phyloP scores from a whole-genome alignment of 306 rosid genomes.

The Argentina anserina region DNA sequence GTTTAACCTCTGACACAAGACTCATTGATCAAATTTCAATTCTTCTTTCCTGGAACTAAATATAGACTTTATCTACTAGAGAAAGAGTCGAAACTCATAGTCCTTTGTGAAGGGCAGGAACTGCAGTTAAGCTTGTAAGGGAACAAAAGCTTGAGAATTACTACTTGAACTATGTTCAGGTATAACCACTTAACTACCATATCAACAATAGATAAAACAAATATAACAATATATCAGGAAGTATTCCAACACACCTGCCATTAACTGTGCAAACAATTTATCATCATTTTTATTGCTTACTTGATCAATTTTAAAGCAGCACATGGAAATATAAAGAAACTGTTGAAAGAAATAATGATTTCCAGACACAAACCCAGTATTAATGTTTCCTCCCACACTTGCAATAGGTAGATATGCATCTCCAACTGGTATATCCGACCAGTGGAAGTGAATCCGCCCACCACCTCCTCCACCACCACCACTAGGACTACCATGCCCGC shows the following conservation, averaged over 20 bases:
- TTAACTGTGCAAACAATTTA: neutral
- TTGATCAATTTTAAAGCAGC: neutral
- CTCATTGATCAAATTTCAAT: neutral
- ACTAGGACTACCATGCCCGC: conserved; percentile 78
- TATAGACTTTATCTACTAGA: neutral
- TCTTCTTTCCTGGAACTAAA: neutral
- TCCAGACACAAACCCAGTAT: conserved; percentile 53
- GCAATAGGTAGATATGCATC: conserved; percentile 89
- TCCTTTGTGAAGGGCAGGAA: neutral
- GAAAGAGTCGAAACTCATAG: neutral
- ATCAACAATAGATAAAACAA: neutral
- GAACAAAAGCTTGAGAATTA: neutral
- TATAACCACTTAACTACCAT: neutral
- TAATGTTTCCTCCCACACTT: conserved; percentile 64
- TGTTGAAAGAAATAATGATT: neutral
- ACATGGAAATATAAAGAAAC: neutral
- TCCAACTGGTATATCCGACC: conserved; percentile 77
- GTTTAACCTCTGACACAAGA: neutral
- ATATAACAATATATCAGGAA: neutral
- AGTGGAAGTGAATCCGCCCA: conserved; percentile 95
- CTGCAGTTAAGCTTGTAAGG: neutral
- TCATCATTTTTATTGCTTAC: neutral
- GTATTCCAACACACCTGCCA: neutral
- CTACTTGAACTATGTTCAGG: neutral
- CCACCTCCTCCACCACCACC: conserved; percentile 99